Conservation (phyloP, 306 rosid species). For the Quercus parvula region DNA sequence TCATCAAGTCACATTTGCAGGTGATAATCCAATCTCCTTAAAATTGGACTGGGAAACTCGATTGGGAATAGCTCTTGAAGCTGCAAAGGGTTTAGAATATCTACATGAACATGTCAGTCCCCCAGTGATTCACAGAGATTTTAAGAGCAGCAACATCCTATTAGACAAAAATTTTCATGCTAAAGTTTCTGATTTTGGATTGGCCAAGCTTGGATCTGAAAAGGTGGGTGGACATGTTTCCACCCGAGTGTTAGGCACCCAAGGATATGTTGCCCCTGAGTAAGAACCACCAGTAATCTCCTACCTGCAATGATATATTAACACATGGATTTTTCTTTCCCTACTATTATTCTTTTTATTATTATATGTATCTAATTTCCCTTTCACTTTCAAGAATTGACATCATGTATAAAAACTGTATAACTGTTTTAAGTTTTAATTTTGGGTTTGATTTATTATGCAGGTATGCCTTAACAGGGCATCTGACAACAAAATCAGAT, state of each 20-base stretch:
- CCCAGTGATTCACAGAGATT: conserved; percentile 94
- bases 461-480: conserved; percentile 97
- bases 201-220: conserved; percentile 90
- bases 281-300: conserved; percentile 35
- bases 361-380: background rate
- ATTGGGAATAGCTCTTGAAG: conserved; percentile 86
- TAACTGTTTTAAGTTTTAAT: background rate
- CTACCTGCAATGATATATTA: conserved; percentile 1
- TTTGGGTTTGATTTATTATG: conserved; percentile 21
- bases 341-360: background rate
- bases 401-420: background rate
- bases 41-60: conserved; percentile 90
- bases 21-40: conserved; percentile 36
- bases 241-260: conserved; percentile 90
- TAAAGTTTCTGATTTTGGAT: conserved; percentile 94
- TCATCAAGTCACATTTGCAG: conserved; percentile 25
- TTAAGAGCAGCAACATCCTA: conserved; percentile 94
- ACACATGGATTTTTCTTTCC: background rate
- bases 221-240: conserved; percentile 96
- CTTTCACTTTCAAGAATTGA: background rate
- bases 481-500: conserved; percentile 92
- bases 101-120: conserved; percentile 90
- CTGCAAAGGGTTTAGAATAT: conserved; percentile 93
- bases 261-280: conserved; percentile 96
- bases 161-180: conserved; percentile 75